These are phyloP conservation scores for Pezicula radicicola DNA, from an alignment of 2,329 filamentous ascomycete genomes.

Conservation along the genomic window DNA sequence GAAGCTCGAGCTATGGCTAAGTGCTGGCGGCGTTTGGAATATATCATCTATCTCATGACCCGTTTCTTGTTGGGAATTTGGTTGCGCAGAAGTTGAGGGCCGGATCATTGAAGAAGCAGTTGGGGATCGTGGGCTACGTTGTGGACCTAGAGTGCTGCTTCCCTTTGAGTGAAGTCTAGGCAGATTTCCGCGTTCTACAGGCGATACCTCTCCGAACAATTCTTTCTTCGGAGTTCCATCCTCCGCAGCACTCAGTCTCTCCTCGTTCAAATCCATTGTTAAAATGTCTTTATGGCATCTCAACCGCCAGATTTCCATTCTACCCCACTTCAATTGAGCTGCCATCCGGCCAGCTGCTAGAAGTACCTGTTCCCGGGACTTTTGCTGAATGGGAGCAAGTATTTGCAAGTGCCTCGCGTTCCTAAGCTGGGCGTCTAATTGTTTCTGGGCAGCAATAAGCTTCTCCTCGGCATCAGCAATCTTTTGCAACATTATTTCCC, in stretches of 20 bases:
- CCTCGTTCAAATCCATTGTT: constrained; percentile 80
- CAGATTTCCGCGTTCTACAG: constrained; percentile 27
- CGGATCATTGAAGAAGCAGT: constrained; percentile 27
- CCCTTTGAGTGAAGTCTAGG: constrained; percentile 32
- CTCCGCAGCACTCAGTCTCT: constrained; percentile 39
- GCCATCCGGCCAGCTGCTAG: constrained; percentile 79
- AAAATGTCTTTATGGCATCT: constrained; percentile 90
- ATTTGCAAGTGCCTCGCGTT: constrained; percentile 90
- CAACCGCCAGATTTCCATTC: constrained; percentile 88
- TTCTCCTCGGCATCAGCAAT: constrained; percentile 82
- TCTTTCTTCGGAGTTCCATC: constrained; percentile 8
- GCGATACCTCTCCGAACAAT: constrained; percentile 10
- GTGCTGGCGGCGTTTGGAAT: constrained; percentile 47
- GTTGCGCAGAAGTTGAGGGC: constrained; percentile 27
- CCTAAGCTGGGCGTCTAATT: constrained; percentile 77
- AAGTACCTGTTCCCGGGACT: constrained; percentile 83
- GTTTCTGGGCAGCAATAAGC: constrained; percentile 67
- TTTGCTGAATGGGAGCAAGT: constrained; percentile 85
- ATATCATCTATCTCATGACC: constrained; percentile 41
- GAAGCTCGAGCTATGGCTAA: constrained; percentile 33
- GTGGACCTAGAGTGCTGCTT: constrained; percentile 30
- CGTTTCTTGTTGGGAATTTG: constrained; percentile 29
- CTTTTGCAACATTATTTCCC: constrained; percentile 78
- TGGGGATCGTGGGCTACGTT: constrained; percentile 35
- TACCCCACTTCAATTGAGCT: constrained; percentile 89